Evolutionary conservation across 2,329 filamentous ascomycete genomes (phyloP), one percentile per base, ranked within the genome.

Genomic region (Fusarium hainanense): DNA sequence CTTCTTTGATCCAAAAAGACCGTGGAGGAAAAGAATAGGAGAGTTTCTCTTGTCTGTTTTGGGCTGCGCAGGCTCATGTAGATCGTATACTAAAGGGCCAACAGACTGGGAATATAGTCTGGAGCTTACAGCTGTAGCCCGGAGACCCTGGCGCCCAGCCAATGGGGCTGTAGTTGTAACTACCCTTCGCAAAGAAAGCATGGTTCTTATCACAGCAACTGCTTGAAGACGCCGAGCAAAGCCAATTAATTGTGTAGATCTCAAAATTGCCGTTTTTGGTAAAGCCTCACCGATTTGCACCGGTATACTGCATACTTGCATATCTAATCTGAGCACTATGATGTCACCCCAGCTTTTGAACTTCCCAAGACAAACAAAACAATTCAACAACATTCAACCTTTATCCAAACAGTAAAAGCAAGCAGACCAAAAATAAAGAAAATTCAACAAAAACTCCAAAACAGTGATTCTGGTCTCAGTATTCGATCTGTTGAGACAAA

Each of bases 1-100:
- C 83, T 93, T 94, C 83, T 97, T 97, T 40, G 93, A 97, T 21
- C 95, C 95, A 76, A 98, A 98, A 13, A 98, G 85, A 2, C 96
- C 95, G 78, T 98, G 95, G 76, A 98, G 88, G 71, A 98, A 92
- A 66, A 98, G 81, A 69, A 98, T 93, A 3, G 94, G 92, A 41
- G 82, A 80, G 62, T 79, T 77, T 75, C 84, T 78, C 57, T 79
- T 76, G 27, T 80, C 78, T 3, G 79, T 78, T 43, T 58, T 68
- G 9, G 74, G 72, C 51, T 83, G 84, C 2, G 82, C 74, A 2
- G 91, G 89, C 74, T 87, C 82, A 76, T 93, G 89, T 44, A 92
- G 82, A 74, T 93, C 90, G 77, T 88, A 93, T 2, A 86, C 86
- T 37, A 94, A 80, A 20, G 77, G 77, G 7, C 73, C 70, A 44